These are phyloP conservation scores for Nematodospora anomalae DNA, from an alignment of 1,139 yeast genomes.

Conservation along the genomic window DNA sequence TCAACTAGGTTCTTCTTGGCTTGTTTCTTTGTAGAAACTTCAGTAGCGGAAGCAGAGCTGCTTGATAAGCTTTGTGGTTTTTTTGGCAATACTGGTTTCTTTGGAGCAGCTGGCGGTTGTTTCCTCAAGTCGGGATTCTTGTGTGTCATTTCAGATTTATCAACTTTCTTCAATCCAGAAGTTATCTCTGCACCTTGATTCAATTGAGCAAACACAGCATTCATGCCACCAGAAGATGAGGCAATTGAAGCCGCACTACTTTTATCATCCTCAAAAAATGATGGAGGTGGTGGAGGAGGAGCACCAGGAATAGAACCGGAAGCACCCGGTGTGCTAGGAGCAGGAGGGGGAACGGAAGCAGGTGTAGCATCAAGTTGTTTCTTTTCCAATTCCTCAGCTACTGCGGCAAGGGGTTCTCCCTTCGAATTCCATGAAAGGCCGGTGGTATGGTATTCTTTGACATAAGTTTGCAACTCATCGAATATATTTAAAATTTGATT, in stretches of 20 bases:
- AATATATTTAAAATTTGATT: conserved; percentile 60
- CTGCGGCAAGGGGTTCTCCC: conserved; percentile 49
- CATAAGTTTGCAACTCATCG: conserved; percentile 69
- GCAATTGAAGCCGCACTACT: conserved; percentile 25
- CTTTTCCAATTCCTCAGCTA: conserved; percentile 16
- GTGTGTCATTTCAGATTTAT: conserved; percentile 91
- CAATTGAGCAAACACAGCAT: conserved; percentile 89
- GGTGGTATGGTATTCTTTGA: conserved; percentile 72
- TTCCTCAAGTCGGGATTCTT: conserved; percentile 83
- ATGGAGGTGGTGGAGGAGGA: conserved; percentile 79
- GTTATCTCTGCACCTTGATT: conserved; percentile 85
- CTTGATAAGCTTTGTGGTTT: conserved; percentile 63
- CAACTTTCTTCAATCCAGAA: conserved; percentile 85
- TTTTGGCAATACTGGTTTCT: conserved; percentile 74
- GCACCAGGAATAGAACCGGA: conserved; percentile 23
- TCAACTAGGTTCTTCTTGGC: conserved; percentile 79
- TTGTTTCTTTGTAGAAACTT: conserved; percentile 45
- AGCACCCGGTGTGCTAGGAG: conserved; percentile 15
- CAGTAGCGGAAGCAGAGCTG: conserved; percentile 3
- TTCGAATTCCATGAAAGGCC: conserved; percentile 77
- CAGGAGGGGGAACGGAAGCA: conserved; percentile 19
- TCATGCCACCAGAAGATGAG: conserved; percentile 56
- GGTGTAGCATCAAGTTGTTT: conserved; percentile 16
- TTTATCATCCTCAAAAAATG: conserved; percentile 50
- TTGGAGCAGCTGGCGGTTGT: conserved; percentile 63